Evolutionary conservation across 441 rosid genomes (phyloP).

Genomic region (Gossypium davidsonii): DNA sequence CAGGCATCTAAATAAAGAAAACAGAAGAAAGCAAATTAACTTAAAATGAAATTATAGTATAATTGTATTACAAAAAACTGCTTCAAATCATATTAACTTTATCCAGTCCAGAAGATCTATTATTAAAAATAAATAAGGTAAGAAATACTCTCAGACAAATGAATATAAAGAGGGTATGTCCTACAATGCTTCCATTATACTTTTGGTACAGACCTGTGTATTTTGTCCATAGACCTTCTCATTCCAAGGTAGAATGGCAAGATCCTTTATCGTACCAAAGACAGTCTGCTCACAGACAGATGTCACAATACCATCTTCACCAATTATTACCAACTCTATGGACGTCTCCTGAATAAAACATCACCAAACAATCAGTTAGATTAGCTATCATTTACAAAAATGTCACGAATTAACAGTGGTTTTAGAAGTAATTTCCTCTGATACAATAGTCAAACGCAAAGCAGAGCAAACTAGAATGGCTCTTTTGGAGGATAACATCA

Average conservation of each 20-base stretch:
- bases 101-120: conserved; percentile 2
- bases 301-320: conserved; percentile 69
- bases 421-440: not conserved
- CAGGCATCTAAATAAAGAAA: conserved; percentile 44
- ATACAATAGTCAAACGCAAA: not conserved
- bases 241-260: conserved; percentile 67
- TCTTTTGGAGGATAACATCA: not conserved
- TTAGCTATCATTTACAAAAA: not conserved
- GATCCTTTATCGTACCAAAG: conserved; percentile 84
- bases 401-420: not conserved
- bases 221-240: conserved; percentile 35
- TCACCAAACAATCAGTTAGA: conserved; percentile 19
- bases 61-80: conserved; percentile 1
- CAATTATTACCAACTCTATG: conserved; percentile 70
- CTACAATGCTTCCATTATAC: conserved; percentile 3
- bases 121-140: not conserved
- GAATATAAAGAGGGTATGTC: conserved; percentile 2
- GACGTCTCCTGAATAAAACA: conserved; percentile 76
- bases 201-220: conserved; percentile 38
- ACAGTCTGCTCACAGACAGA: conserved; percentile 83
- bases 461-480: not conserved
- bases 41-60: conserved; percentile 10
- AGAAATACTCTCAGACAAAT: not conserved
- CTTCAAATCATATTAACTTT: conserved; percentile 1
- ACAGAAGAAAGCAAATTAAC: conserved; percentile 4